Evolutionary conservation across 2,329 filamentous ascomycete genomes (phyloP), one percentile per base, ranked within the genome.

Genomic region (Diaporthe sp.): DNA sequence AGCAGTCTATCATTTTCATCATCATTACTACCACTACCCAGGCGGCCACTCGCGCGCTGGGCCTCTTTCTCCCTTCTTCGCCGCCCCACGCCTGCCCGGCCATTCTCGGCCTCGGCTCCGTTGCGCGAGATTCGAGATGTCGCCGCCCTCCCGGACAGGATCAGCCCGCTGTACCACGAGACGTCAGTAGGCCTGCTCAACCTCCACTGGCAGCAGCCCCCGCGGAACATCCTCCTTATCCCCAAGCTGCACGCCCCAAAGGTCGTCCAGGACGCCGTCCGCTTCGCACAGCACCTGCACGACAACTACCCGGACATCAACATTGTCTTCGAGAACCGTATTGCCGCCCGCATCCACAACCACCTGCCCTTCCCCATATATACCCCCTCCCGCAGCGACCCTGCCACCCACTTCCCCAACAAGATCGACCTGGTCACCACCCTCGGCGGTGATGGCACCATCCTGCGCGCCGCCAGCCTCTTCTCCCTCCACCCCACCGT

Each of bases 381-480:
- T 81, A 88, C 89, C 79, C 88, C 89, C 46, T 85, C 85, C 72
- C 87, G 85, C 72, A 78, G 78, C 74, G 85, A 86, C 53, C 82
- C 88, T 1, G 79, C 77, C 37, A 84, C 87, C 44, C 87, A 86
- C 31, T 91, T 97, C 73, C 91, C 95, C 55, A 87, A 92, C 75
- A 98, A 97, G 85, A 93, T 97, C 75, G 97, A 99, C 81, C 88
- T 98, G 75, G 93, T 96, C 31, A 92, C 95, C 58, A 98, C 97
- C 0, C 91, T 99, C 68, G 97, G 97, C 72, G 97, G 97, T 57
- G 97, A 99, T 83, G 95, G 95, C 76, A 98, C 95, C 3, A 96
- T 98, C 72, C 85, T 98, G 62, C 94, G 94, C 76, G 95, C 95
- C 0, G 94, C 95, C 2, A 96, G 94, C 72, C 89, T 98, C 7